Evolutionary conservation across 2,329 filamentous ascomycete genomes (phyloP), one percentile per base, ranked within the genome.

Genomic region (Colletotrichum salicis): DNA sequence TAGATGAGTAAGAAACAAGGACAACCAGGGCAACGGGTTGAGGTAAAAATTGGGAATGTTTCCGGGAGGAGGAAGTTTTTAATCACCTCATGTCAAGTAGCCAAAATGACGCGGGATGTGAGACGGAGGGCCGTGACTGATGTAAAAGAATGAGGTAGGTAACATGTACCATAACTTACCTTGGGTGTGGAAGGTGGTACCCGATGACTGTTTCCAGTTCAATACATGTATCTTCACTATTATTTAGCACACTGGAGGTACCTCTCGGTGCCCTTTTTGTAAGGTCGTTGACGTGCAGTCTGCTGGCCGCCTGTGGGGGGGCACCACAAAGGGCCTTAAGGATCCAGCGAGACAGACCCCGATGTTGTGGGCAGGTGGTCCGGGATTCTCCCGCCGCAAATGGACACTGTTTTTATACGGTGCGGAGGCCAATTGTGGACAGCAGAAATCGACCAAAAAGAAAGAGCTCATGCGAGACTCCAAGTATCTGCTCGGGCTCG

Each of bases 31-130:
- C 33, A 29, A 35, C 41, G 37, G 61, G 45, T 12, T 31, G 12
- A 7, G 54, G 33, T 41, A n/a, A n/a, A 10, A 52, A 4, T 29
- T 51, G 48, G 8, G n/a, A 11, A 55, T 62, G 56, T 51, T 48
- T 51, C 37, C 51, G 68, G 62, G 57, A 70, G 33, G 60, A 48
- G 56, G 45, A 61, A 52, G 41, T 41, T 69, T 67, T 67, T 48
- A 48, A 22, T n/a, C 41, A 48, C 41, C 19, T 48, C 41, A 70
- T 62, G 60, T 33, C 35, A 31, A 45, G 52, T 15, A 51, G 35
- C 60, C 48, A 56, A 56, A 70, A 67, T 70, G 64, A 70, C 57
- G 68, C 37, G 51, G 64, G 48, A 61, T 67, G 67, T 35, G n/a
- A 51, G 29, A 51, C n/a, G 29, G 37, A 68, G 29, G 54, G 65